phyloP scores from a whole-genome alignment of 768 basidiomycete genomes.

The Pleurotus salmoneostramineus region DNA sequence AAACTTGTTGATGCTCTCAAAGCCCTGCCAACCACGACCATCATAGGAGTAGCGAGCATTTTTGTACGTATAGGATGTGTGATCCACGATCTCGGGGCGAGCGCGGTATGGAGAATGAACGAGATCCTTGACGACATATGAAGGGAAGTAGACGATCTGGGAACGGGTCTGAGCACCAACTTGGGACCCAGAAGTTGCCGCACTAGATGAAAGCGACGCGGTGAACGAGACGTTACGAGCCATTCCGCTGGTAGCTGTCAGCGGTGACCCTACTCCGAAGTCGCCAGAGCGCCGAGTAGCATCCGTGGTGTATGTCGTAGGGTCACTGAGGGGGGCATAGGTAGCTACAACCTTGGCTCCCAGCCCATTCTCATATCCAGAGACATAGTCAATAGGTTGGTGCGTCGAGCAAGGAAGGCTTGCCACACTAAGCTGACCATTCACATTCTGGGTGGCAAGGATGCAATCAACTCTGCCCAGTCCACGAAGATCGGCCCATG shows the following conservation, averaged over 20 bases:
- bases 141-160: constrained; percentile 3
- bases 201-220: background rate
- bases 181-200: background rate
- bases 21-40: constrained; percentile 2
- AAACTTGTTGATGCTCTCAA: background rate
- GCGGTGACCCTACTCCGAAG: background rate
- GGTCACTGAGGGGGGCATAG: constrained; percentile 4
- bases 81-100: background rate
- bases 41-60: constrained; percentile 3
- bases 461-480: constrained; percentile 1
- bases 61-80: background rate
- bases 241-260: background rate
- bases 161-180: background rate
- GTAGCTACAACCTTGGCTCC: constrained; percentile 1
- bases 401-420: background rate
- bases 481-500: constrained; percentile 3
- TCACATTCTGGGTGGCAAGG: background rate
- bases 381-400: constrained; percentile 1
- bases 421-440: background rate
- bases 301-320: background rate
- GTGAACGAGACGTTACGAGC: constrained; percentile 2
- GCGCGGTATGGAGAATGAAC: background rate
- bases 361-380: background rate
- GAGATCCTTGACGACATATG: background rate
- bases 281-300: background rate